Base-by-base conservation (phyloP, 441 rosid genomes). In the Brassica balearica region DNA sequence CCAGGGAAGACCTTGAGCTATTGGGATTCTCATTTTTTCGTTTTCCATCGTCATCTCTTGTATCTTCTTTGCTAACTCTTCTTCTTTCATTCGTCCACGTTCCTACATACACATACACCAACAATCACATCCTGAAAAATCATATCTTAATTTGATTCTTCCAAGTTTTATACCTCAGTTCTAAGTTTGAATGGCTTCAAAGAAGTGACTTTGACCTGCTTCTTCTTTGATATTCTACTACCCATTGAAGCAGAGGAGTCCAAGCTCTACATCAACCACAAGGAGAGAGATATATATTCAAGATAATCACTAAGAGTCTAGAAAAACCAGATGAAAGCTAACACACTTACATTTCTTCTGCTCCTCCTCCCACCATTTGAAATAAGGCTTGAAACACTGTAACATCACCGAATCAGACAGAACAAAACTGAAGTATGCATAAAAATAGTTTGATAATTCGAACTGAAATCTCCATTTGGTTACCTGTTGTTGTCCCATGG, bases 1-100 rank as follows among this genome's bases (percentile, higher is more conserved):
- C 90, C 88, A 92, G 22, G 99, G 98, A 74, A 91, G 95, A 75
- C 97, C 98, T 85, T 94, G 97, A 11, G 99, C 98, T 48, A 88
- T 70, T 0, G 93, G 99, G 56, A 91, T 84, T 63, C 95, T 84
- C 80, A 61, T 81, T 76, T 77, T 92, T 81, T 88, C 92, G 80
- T 90, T 92, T 72, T 90, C 95, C 6, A 60, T 29, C 85, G 78
- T 82, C 89, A 86, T 84, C 79, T 94, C 93, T 69, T 85, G 93
- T 29, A 92, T 43, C 87, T 89, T 96, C 85, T 92, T 91, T 73
- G 80, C 65, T 51, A 96, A 89, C 58, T 94, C 97, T 72, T 94
- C 98, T 79, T 88, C 95, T 83, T 96, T 96, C 79, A 77, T 32
- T 76, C 82, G 86, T 74, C 98, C 99, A 74, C 98, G 91, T 92